Percentiles rank a stretch among this genome's conserved stretches.
Evolutionary conservation across 345 rosid species (phyloP).

Genomic region (Ceriops zippeliana): DNA sequence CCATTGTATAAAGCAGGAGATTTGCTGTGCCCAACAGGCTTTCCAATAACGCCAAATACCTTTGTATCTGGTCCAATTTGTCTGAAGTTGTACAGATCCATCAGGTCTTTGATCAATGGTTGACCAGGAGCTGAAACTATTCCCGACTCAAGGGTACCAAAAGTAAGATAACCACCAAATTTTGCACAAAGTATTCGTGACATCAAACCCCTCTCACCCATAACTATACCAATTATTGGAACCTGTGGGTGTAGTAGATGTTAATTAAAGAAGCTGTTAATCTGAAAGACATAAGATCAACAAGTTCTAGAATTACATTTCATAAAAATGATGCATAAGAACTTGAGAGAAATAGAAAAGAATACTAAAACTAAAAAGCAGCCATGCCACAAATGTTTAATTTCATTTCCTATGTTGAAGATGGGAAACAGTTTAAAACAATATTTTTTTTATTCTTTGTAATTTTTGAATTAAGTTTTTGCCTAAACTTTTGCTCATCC

Average conservation of each 20-base stretch:
- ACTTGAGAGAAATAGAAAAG: background rate
- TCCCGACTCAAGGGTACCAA: constrained; percentile 82
- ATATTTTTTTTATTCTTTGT: too few relatives aligned
- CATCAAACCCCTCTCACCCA: constrained; percentile 93
- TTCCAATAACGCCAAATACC: constrained; percentile 86
- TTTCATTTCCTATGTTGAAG: background rate
- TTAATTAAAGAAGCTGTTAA: constrained; percentile 1
- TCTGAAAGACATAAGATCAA: constrained; percentile 1
- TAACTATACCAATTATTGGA: constrained; percentile 82
- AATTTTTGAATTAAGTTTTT: background rate
- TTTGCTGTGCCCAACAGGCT: constrained; percentile 95
- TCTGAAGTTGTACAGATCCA: constrained; percentile 80
- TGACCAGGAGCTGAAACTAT: constrained; percentile 92
- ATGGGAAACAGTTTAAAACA: too few relatives aligned
- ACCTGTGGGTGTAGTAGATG: constrained; percentile 41
- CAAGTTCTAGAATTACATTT: background rate
- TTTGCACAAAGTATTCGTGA: constrained; percentile 88
- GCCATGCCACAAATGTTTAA: background rate
- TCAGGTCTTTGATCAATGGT: constrained; percentile 69
- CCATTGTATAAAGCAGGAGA: constrained; percentile 81
- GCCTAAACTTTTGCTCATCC: background rate
- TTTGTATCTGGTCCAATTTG: constrained; percentile 76
- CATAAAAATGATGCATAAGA: background rate
- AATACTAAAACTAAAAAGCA: background rate
- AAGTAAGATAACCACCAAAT: constrained; percentile 89